These are phyloP conservation scores for Dichotomopilus funicola DNA, from an alignment of 2,329 filamentous ascomycete species.

Conservation along the genomic window DNA sequence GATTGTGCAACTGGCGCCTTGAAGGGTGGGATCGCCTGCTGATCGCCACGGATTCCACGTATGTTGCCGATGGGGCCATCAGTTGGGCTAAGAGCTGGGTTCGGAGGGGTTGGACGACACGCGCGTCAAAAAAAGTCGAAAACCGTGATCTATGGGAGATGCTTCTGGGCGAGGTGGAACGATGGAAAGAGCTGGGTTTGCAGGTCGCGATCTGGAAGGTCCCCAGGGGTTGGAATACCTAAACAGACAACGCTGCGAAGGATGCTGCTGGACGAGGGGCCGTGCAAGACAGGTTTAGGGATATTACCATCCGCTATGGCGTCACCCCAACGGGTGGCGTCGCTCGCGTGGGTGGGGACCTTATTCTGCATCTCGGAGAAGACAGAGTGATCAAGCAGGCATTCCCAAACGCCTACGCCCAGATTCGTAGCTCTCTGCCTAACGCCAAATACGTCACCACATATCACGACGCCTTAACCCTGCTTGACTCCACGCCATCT, in stretches of 20 bases:
- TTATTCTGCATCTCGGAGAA: too few species aligned
- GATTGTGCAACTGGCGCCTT: constrained; percentile 35
- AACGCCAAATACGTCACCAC: constrained; percentile 10
- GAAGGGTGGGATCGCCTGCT: constrained; percentile 37
- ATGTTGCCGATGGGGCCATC: constrained; percentile 41
- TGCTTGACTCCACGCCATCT: constrained; percentile 8
- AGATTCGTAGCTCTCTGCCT: too few species aligned
- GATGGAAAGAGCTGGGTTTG: neutral
- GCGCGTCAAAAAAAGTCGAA: constrained; percentile 31
- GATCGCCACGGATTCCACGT: constrained; percentile 48
- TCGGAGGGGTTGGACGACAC: constrained; percentile 23
- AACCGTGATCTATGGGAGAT: constrained; percentile 47
- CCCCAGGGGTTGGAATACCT: neutral
- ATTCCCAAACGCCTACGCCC: too few species aligned
- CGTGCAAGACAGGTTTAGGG: neutral
- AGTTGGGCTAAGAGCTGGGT: constrained; percentile 1
- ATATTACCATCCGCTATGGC: neutral
- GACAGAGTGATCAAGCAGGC: too few species aligned
- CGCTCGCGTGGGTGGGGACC: too few species aligned
- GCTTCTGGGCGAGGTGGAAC: constrained; percentile 28
- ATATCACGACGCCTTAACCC: constrained; percentile 9
- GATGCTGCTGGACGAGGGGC: neutral
- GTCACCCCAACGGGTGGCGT: constrained; percentile 1
- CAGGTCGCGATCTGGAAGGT: constrained; percentile 2
- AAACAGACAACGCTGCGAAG: neutral